Evolutionary conservation across 2,329 filamentous ascomycete species (phyloP).

Genomic region (Claviceps lovelessii): DNA sequence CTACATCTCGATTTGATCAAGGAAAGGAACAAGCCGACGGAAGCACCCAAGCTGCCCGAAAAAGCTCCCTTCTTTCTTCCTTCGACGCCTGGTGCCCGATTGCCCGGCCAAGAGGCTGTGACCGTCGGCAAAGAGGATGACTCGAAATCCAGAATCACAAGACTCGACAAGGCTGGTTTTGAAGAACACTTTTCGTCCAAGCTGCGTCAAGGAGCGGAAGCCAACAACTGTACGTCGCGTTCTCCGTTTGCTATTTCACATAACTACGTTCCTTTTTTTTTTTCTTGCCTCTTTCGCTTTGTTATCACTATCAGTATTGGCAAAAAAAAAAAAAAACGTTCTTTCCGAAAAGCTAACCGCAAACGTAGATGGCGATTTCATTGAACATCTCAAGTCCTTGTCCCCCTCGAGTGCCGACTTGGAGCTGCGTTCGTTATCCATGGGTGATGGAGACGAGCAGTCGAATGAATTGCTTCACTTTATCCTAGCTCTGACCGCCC

Average conservation of each 20-base stretch:
- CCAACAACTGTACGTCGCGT: slow-evolving; percentile 42
- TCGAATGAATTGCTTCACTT: slow-evolving; percentile 66
- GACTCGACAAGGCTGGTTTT: slow-evolving; percentile 43
- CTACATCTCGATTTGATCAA: slow-evolving; percentile 86
- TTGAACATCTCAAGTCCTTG: slow-evolving; percentile 66
- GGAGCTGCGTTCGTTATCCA: slow-evolving; percentile 67
- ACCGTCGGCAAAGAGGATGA: slow-evolving; percentile 27
- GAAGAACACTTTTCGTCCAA: slow-evolving; percentile 46
- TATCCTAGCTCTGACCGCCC: slow-evolving; percentile 60
- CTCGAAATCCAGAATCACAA: slow-evolving; percentile 51
- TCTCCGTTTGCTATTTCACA: no score
- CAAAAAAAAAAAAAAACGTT: background rate
- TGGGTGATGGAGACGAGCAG: slow-evolving; percentile 29
- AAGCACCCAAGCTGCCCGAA: slow-evolving; percentile 80
- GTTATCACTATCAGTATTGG: background rate
- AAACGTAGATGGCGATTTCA: slow-evolving; percentile 44
- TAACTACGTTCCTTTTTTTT: background rate
- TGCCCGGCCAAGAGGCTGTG: slow-evolving; percentile 22
- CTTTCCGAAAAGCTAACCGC: slow-evolving; percentile 13
- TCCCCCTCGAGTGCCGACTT: slow-evolving; percentile 77
- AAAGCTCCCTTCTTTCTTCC: slow-evolving; percentile 94
- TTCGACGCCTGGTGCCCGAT: slow-evolving; percentile 36
- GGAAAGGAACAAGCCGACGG: slow-evolving; percentile 84
- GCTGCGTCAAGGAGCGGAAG: slow-evolving; percentile 37
- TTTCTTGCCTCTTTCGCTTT: background rate